These are phyloP conservation scores for Gyrodon lividus DNA, from an alignment of 768 basidiomycete genomes.

Conservation along the genomic window DNA sequence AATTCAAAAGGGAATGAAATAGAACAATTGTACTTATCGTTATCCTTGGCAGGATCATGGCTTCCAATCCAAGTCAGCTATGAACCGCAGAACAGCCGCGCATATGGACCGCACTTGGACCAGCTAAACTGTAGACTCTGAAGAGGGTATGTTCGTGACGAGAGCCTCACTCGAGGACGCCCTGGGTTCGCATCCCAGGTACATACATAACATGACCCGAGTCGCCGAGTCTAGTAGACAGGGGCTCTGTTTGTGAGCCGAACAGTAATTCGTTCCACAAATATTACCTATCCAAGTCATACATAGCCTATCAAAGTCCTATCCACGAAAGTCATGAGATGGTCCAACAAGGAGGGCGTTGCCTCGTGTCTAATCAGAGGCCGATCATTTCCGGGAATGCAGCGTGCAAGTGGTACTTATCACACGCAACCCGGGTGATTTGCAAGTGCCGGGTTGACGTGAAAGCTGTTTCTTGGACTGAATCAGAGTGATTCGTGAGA, in stretches of 20 bases:
- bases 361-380: neutral
- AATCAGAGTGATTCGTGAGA: neutral
- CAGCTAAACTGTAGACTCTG: too few relatives aligned
- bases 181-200: too few relatives aligned
- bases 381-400: neutral
- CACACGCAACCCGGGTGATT: too few relatives aligned
- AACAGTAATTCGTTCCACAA: neutral
- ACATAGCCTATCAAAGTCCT: neutral
- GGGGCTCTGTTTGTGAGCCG: neutral
- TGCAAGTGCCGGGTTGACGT: too few relatives aligned
- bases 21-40: too few relatives aligned
- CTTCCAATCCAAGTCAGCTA: too few relatives aligned
- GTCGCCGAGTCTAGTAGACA: too few relatives aligned
- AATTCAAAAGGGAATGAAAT: neutral
- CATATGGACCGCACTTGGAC: too few relatives aligned
- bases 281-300: neutral
- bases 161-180: neutral
- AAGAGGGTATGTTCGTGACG: neutral
- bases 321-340: neutral
- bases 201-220: too few relatives aligned
- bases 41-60: too few relatives aligned
- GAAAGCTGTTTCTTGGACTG: neutral
- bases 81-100: too few relatives aligned
- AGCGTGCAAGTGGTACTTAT: neutral
- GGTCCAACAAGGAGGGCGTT: neutral